Percentiles rank a stretch among this genome's conserved stretches.
Conservation (phyloP, 2,329 filamentous ascomycete species). For the Colletotrichum chlorophyti region DNA sequence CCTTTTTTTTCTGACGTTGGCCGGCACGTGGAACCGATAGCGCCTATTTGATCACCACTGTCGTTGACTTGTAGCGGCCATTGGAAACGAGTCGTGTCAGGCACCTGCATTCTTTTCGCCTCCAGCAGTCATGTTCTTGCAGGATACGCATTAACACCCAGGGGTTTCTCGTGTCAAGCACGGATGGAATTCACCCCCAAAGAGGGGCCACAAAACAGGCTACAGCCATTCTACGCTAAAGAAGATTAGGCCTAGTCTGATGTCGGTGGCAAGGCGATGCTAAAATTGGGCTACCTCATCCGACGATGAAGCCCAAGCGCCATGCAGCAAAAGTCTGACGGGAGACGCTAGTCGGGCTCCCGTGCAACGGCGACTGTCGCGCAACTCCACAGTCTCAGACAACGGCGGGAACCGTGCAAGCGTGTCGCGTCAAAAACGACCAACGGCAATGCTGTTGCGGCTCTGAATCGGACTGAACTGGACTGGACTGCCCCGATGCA, state of each 20-base stretch:
- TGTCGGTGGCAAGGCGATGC: conserved; percentile 9
- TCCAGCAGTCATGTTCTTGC: conserved; percentile 6
- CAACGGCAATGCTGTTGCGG: not conserved
- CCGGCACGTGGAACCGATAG: conserved; percentile 1
- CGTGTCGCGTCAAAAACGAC: conserved; percentile 16
- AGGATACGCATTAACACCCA: conserved; percentile 5
- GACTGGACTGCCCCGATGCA: too few relatives aligned
- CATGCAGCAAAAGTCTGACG: not conserved
- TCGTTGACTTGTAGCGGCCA: not conserved
- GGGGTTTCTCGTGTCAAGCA: not conserved
- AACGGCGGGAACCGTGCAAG: conserved; percentile 14
- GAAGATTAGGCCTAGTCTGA: conserved; percentile 9
- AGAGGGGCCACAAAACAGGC: conserved; percentile 20
- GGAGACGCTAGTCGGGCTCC: not conserved
- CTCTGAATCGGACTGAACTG: too few relatives aligned
- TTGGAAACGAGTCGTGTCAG: not conserved
- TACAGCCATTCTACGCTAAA: not conserved
- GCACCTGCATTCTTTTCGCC: conserved; percentile 10
- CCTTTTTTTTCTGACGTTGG: too few relatives aligned
- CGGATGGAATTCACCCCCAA: too few relatives aligned
- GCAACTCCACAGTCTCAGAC: conserved; percentile 27
- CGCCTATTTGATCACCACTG: not conserved
- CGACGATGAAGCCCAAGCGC: conserved; percentile 1
- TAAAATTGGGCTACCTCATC: conserved; percentile 26
- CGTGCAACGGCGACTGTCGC: conserved; percentile 17